Evolutionary conservation across 345 rosid species (phyloP).

Genomic region (Garcia nutans): DNA sequence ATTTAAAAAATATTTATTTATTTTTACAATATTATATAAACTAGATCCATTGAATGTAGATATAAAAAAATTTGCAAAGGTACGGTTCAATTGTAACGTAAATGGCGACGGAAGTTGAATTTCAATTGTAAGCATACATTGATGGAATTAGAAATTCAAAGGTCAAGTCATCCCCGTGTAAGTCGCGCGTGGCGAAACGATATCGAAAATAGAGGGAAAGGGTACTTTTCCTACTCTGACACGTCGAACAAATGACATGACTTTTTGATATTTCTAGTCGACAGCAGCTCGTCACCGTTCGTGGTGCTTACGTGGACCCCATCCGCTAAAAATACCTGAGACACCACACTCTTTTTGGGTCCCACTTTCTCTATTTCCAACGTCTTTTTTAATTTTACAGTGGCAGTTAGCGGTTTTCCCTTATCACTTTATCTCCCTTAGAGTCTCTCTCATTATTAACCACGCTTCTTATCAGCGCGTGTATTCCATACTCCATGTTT

Average conservation of each 20-base stretch:
- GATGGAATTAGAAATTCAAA: not conserved
- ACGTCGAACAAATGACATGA: not conserved
- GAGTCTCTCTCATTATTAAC: not conserved
- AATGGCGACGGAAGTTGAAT: not conserved
- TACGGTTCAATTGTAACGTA: not conserved
- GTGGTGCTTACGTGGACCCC: conserved; percentile 15
- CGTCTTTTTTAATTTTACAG: not conserved
- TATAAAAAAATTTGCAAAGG: not conserved
- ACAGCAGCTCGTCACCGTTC: conserved; percentile 29
- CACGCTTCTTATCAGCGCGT: not conserved
- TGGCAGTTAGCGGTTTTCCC: conserved; percentile 12
- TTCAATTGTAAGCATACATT: not conserved
- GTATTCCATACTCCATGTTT: too few relatives aligned
- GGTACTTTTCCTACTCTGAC: not conserved
- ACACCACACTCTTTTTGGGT: not conserved
- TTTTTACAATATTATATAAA: too few relatives aligned
- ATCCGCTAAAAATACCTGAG: not conserved
- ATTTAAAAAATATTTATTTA: too few relatives aligned
- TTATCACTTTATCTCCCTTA: not conserved
- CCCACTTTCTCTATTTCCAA: not conserved
- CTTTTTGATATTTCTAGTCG: not conserved
- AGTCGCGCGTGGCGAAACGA: conserved; percentile 16
- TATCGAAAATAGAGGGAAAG: not conserved
- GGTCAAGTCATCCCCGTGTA: not conserved
- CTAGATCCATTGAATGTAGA: not conserved